These are phyloP conservation scores for Eucalyptus albens DNA, from an alignment of 345 rosid species.

Conservation along the genomic window DNA sequence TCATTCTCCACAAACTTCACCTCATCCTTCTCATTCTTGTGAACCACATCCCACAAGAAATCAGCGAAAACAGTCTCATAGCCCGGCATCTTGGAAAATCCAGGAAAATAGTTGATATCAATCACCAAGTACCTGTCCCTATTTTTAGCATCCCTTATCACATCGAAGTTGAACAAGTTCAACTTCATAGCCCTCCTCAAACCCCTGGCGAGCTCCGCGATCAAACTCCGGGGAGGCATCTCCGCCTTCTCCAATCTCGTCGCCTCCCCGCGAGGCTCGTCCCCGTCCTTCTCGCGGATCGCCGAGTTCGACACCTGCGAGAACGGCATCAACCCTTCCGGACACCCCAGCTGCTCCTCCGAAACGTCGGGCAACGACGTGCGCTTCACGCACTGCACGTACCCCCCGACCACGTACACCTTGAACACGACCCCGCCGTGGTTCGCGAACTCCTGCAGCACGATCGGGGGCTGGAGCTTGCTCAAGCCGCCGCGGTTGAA, in stretches of 20 bases:
- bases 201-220: slow-evolving; percentile 27
- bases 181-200: slow-evolving; percentile 33
- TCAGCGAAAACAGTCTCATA: slow-evolving; percentile 38
- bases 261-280: slow-evolving; percentile 9
- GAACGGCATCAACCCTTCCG: slow-evolving; percentile 31
- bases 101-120: slow-evolving; percentile 62
- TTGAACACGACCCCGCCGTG: slow-evolving; percentile 64
- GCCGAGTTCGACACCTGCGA: slow-evolving; percentile 48
- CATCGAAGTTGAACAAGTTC: slow-evolving; percentile 57
- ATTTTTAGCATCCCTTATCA: slow-evolving; percentile 38
- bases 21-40: neutral
- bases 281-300: slow-evolving; percentile 10
- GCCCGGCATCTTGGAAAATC: slow-evolving; percentile 47
- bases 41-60: slow-evolving; percentile 34
- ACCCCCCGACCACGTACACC: slow-evolving; percentile 45
- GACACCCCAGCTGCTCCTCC: slow-evolving; percentile 23
- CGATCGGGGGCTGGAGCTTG: slow-evolving; percentile 39
- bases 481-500: slow-evolving; percentile 41
- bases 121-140: slow-evolving; percentile 39
- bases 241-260: slow-evolving; percentile 25
- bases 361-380: slow-evolving; percentile 49
- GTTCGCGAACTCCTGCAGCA: slow-evolving; percentile 53
- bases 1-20: neutral
- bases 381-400: slow-evolving; percentile 44
- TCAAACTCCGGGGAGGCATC: slow-evolving; percentile 33